phyloP scores from a whole-genome alignment of 2,329 filamentous ascomycete species.

The Fonsecaea monophora region DNA sequence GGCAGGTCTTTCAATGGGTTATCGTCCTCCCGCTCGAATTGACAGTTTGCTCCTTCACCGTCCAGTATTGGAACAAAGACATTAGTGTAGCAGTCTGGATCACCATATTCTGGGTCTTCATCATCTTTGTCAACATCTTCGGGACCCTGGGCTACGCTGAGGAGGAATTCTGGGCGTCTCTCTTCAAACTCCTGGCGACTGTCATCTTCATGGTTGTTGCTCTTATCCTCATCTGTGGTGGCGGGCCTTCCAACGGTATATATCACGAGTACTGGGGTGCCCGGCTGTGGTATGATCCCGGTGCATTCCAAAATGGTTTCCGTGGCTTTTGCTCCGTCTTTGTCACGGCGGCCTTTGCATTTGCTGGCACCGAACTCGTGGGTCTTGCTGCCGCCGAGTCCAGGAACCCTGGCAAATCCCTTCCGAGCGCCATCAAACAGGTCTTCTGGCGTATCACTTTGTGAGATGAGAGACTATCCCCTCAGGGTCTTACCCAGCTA shows the following conservation, averaged over 20 bases:
- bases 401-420: conserved; percentile 57
- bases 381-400: conserved; percentile 62
- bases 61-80: conserved; percentile 69
- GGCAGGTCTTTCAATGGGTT: conserved; percentile 54
- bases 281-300: conserved; percentile 47
- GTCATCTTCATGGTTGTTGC: conserved; percentile 38
- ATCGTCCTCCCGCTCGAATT: conserved; percentile 81
- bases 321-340: conserved; percentile 63
- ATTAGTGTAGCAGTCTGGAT: conserved; percentile 60
- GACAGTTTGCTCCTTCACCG: conserved; percentile 77
- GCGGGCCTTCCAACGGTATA: conserved; percentile 49
- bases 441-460: conserved; percentile 60
- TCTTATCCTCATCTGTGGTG: conserved; percentile 43
- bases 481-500: not conserved
- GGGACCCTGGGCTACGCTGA: conserved; percentile 84
- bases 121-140: conserved; percentile 79
- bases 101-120: conserved; percentile 73
- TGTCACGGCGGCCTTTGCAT: conserved; percentile 64
- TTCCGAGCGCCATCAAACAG: conserved; percentile 57
- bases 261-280: conserved; percentile 44
- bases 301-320: conserved; percentile 51
- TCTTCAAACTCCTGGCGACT: conserved; percentile 71
- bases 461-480: not conserved
- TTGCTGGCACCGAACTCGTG: conserved; percentile 62
- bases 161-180: conserved; percentile 79